Evolutionary conservation across 2,329 filamentous ascomycete species (phyloP).

Genomic region (Cercospora citrullina): DNA sequence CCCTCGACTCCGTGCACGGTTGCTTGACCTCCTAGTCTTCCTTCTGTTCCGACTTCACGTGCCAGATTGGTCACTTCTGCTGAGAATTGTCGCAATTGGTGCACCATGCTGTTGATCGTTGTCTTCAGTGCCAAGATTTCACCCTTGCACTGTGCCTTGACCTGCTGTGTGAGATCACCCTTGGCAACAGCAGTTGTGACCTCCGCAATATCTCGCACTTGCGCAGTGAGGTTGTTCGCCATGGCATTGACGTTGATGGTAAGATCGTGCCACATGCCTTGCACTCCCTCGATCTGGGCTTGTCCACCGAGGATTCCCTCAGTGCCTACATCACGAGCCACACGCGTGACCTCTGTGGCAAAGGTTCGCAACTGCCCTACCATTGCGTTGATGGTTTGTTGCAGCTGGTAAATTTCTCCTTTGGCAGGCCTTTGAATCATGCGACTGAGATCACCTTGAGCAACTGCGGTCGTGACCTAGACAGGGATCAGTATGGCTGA

Average conservation of each 20-base stretch:
- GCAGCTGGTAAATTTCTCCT: conserved; percentile 91
- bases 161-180: conserved; percentile 54
- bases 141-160: conserved; percentile 54
- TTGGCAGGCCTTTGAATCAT: conserved; percentile 94
- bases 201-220: conserved; percentile 56
- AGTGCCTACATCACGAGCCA: conserved; percentile 64
- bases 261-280: conserved; percentile 67
- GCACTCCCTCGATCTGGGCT: conserved; percentile 63
- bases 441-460: conserved; percentile 88
- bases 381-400: conserved; percentile 79
- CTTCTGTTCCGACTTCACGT: conserved; percentile 55
- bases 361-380: conserved; percentile 66
- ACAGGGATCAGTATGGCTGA: not conserved
- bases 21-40: conserved; percentile 53
- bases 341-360: conserved; percentile 64
- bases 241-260: conserved; percentile 58
- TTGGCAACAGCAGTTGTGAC: conserved; percentile 55
- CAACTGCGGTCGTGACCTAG: conserved; percentile 85
- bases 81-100: conserved; percentile 54
- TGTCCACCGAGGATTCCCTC: conserved; percentile 65
- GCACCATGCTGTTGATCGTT: conserved; percentile 57
- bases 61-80: conserved; percentile 57
- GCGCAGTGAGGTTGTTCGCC: conserved; percentile 55
- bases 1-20: conserved; percentile 56
- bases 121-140: conserved; percentile 54